These are phyloP conservation scores for Artomyces pyxidatus DNA, from an alignment of 768 basidiomycete genomes.

Conservation along the genomic window DNA sequence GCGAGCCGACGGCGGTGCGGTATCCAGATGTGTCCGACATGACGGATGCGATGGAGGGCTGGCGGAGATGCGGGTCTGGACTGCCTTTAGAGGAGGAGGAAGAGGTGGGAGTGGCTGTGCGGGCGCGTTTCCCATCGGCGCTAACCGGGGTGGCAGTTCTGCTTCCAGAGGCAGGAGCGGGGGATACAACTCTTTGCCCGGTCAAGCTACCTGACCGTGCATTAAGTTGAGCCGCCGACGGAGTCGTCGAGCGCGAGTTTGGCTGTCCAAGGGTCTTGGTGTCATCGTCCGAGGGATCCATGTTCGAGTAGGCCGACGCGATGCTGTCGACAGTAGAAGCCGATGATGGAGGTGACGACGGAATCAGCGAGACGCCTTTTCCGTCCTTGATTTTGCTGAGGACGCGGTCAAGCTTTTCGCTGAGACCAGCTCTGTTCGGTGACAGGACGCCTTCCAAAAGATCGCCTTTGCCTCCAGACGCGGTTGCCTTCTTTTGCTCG, in stretches of 20 bases:
- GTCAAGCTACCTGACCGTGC: conserved; percentile 8
- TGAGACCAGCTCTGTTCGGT: conserved; percentile 49
- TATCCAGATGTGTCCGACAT: conserved; percentile 16
- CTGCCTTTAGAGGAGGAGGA: conserved; percentile 5
- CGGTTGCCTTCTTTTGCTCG: conserved; percentile 24
- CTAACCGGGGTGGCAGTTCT: conserved; percentile 21
- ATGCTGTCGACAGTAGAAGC: conserved; percentile 20
- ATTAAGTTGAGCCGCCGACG: not conserved
- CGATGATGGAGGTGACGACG: conserved; percentile 16
- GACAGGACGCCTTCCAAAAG: conserved; percentile 60
- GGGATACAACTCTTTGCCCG: conserved; percentile 20
- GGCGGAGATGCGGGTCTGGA: conserved; percentile 7
- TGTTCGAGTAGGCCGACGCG: conserved; percentile 53
- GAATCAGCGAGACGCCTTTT: conserved; percentile 30
- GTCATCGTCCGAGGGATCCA: conserved; percentile 22
- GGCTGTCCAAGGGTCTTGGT: conserved; percentile 2
- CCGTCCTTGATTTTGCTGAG: conserved; percentile 68
- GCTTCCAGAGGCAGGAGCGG: conserved; percentile 23
- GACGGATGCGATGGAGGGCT: conserved; percentile 8
- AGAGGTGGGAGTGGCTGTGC: conserved; percentile 8
- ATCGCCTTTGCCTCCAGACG: conserved; percentile 39
- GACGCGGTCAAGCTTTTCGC: conserved; percentile 67
- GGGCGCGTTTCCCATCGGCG: conserved; percentile 4
- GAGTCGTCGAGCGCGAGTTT: conserved; percentile 18
- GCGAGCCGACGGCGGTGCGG: conserved; percentile 14